Conservation (phyloP, 2,329 filamentous ascomycete species). For the Byssochlamys sp. region DNA sequence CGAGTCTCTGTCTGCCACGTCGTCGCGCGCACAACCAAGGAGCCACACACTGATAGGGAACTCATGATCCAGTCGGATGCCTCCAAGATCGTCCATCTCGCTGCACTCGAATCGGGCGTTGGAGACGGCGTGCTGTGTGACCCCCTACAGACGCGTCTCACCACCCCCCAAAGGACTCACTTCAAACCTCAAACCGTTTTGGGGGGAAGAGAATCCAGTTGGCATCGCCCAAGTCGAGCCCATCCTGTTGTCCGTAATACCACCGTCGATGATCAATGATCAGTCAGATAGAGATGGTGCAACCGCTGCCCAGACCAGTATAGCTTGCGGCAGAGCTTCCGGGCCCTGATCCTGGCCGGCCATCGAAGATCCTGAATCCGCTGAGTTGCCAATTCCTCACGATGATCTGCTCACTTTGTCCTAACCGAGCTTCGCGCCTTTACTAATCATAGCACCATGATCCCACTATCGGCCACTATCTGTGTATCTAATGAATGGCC, state of each 20-base stretch:
- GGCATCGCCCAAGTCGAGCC: not conserved
- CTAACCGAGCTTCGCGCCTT: not conserved
- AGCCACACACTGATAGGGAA: not conserved
- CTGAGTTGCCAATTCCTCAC: not conserved
- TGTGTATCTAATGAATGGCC: not conserved
- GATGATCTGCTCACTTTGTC: not conserved
- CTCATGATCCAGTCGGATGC: not conserved
- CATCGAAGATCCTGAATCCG: not conserved
- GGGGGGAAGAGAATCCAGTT: not conserved
- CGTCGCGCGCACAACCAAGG: not conserved
- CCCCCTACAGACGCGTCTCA: not conserved
- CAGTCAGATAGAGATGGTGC: not conserved
- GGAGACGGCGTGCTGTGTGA: not conserved
- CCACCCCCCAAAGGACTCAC: not conserved
- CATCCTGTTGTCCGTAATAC: not conserved
- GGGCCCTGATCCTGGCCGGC: not conserved
- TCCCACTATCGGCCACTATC: not conserved
- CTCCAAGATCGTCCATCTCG: not conserved
- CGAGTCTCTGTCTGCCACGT: conserved; percentile 2
- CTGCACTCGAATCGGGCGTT: not conserved
- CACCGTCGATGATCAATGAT: not conserved
- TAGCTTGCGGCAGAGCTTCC: not conserved
- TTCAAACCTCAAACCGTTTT: not conserved
- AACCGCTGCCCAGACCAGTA: not conserved
- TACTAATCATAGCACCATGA: not conserved